Percentiles rank a stretch among this genome's conserved stretches.
phyloP scores from a whole-genome alignment of 2,329 filamentous ascomycete species.

The Exserohilum turcica region DNA sequence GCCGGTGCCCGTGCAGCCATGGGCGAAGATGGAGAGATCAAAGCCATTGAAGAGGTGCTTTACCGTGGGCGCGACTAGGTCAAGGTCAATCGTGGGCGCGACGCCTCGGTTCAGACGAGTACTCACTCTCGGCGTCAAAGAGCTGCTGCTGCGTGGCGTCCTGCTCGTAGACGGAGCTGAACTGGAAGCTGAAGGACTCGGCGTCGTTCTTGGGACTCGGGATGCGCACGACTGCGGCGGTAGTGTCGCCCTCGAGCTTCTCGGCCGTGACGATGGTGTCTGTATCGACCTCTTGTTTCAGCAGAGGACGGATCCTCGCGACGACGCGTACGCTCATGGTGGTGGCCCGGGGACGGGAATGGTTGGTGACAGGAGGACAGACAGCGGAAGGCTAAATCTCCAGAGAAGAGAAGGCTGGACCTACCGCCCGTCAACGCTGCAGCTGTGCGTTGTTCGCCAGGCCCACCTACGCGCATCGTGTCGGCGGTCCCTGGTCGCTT shows the following conservation, averaged over 20 bases:
- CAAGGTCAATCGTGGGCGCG: conserved; percentile 24
- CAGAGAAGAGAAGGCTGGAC: conserved; percentile 41
- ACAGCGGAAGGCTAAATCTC: conserved; percentile 30
- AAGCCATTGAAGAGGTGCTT: conserved; percentile 91
- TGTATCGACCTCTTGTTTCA: conserved; percentile 82
- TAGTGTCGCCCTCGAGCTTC: conserved; percentile 47
- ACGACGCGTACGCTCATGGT: conserved; percentile 77
- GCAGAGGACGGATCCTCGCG: conserved; percentile 84
- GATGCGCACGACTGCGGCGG: conserved; percentile 75
- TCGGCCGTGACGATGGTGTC: conserved; percentile 79
- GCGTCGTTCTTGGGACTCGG: conserved; percentile 91
- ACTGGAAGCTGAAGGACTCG: conserved; percentile 92
- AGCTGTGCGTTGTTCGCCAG: conserved; percentile 28
- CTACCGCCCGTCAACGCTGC: conserved; percentile 37
- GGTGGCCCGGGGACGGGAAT: conserved; percentile 13
- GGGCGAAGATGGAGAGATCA: conserved; percentile 77
- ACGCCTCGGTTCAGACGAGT: background rate
- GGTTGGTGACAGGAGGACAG: conserved; percentile 15
- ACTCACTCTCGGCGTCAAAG: conserved; percentile 83
- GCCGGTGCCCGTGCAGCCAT: conserved; percentile 89
- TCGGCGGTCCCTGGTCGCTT: conserved; percentile 28
- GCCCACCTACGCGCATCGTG: conserved; percentile 24
- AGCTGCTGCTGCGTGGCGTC: conserved; percentile 80
- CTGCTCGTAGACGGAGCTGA: conserved; percentile 89
- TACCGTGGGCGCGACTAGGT: conserved; percentile 79